These are phyloP conservation scores for Podila horticola DNA, from an alignment of 192 early-diverging fungal species.

Conservation along the genomic window DNA sequence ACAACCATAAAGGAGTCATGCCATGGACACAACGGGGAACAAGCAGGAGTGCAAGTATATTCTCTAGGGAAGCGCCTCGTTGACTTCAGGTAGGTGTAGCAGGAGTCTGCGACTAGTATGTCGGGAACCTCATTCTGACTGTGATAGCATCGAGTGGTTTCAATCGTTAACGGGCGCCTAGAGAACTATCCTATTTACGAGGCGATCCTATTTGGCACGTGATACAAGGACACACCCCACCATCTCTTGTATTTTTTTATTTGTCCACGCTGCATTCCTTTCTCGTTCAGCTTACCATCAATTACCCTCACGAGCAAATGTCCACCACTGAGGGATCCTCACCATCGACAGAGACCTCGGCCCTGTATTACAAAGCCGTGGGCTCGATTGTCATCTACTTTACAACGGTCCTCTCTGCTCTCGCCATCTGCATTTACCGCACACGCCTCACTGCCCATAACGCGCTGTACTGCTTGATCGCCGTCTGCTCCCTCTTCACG, in stretches of 20 bases:
- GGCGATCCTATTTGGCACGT: too few species aligned
- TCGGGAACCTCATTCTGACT: too few species aligned
- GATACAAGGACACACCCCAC: too few species aligned
- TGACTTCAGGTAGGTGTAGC: too few species aligned
- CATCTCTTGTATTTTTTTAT: not conserved
- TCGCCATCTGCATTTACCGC: conserved; percentile 36
- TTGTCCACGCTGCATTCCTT: not conserved
- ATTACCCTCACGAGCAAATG: not conserved
- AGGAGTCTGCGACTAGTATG: too few species aligned
- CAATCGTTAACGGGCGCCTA: too few species aligned
- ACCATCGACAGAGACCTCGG: conserved; percentile 7
- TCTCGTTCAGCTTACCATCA: not conserved
- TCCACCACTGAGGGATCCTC: not conserved
- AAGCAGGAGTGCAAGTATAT: not conserved
- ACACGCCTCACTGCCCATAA: conserved; percentile 37
- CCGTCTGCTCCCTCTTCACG: conserved; percentile 29
- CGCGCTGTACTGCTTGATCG: conserved; percentile 41
- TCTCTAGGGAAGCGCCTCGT: not conserved
- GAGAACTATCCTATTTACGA: too few species aligned
- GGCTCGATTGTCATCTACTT: conserved; percentile 47
- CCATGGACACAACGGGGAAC: not conserved
- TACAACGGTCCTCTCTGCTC: conserved; percentile 42
- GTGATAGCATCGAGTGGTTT: too few species aligned
- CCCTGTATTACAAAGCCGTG: conserved; percentile 47
- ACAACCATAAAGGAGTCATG: not conserved